A percentile compares a stretch with the other conserved stretches of the same genome.
Evolutionary conservation across 164 flowering plant genomes (phyloP).

Genomic region (Nymphaea colorata): DNA sequence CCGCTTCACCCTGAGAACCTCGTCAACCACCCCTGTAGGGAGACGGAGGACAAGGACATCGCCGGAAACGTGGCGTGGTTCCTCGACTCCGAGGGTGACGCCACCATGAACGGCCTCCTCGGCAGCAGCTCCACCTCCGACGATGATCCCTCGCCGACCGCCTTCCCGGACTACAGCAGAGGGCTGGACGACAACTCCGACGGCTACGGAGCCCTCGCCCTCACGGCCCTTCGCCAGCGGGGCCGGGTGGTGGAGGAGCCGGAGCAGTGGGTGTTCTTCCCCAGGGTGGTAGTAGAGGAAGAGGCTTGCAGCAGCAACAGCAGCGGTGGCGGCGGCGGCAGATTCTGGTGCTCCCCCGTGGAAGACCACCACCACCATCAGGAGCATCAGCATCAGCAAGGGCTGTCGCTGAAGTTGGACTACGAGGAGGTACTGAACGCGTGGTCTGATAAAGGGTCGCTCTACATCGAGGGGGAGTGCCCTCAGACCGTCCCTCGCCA

Average conservation of each 20-base stretch:
- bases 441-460: conserved; percentile 66
- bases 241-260: conserved; percentile 23
- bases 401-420: conserved; percentile 66
- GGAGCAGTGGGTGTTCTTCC: conserved; percentile 59
- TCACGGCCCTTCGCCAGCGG: conserved; percentile 42
- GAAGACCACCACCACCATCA: background rate
- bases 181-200: conserved; percentile 15
- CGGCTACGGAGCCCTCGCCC: conserved; percentile 17
- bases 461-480: conserved; percentile 29
- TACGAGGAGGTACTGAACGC: conserved; percentile 62
- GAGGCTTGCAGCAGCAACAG: conserved; percentile 7
- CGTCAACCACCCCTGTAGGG: background rate
- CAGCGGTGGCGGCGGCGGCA: background rate
- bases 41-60: conserved; percentile 17
- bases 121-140: background rate
- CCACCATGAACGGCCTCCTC: conserved; percentile 37
- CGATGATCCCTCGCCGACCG: conserved; percentile 5
- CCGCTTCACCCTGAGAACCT: conserved; percentile 46
- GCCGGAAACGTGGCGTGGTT: conserved; percentile 23
- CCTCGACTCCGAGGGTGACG: conserved; percentile 27
- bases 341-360: too few relatives aligned
- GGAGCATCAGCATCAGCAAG: background rate
- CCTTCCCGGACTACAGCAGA: conserved; percentile 12
- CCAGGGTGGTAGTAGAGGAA: conserved; percentile 27
- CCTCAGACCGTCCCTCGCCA: conserved; percentile 61